These are phyloP conservation scores for Sanghuangporus baumii DNA, from an alignment of 1,284 basidiomycete genomes.

Conservation along the genomic window DNA sequence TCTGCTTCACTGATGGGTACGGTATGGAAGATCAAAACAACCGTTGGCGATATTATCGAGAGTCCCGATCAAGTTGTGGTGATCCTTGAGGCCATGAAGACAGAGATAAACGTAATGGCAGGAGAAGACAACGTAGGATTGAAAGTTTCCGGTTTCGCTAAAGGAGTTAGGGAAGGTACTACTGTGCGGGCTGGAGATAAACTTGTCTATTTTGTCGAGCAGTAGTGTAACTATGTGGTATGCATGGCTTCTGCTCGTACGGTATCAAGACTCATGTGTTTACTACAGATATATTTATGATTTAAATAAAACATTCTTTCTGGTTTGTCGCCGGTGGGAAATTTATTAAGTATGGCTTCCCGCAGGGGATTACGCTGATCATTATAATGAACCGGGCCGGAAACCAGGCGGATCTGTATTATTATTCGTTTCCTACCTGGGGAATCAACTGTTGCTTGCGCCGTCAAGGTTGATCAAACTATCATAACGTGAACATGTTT, in stretches of 20 bases:
- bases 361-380: no score
- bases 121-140: conserved; percentile 43
- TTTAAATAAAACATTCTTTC: neutral
- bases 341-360: no score
- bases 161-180: conserved; percentile 36
- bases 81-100: conserved; percentile 73
- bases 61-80: conserved; percentile 44
- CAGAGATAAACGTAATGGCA: conserved; percentile 47
- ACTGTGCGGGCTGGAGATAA: conserved; percentile 40
- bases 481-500: no score
- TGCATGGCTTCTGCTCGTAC: neutral
- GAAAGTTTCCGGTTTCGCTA: conserved; percentile 35
- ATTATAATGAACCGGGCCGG: no score
- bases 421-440: no score
- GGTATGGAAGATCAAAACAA: conserved; percentile 52
- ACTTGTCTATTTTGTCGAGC: conserved; percentile 32
- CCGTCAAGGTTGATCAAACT: no score
- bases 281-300: neutral
- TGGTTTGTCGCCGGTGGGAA: no score
- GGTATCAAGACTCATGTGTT: neutral
- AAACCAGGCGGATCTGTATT: no score
- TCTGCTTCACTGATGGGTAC: conserved; percentile 46
- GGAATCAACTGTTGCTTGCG: no score
- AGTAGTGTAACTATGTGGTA: neutral
- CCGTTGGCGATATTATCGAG: conserved; percentile 39